These are phyloP conservation scores for Trametes cinnabarina DNA, from an alignment of 768 basidiomycete species.

Conservation along the genomic window DNA sequence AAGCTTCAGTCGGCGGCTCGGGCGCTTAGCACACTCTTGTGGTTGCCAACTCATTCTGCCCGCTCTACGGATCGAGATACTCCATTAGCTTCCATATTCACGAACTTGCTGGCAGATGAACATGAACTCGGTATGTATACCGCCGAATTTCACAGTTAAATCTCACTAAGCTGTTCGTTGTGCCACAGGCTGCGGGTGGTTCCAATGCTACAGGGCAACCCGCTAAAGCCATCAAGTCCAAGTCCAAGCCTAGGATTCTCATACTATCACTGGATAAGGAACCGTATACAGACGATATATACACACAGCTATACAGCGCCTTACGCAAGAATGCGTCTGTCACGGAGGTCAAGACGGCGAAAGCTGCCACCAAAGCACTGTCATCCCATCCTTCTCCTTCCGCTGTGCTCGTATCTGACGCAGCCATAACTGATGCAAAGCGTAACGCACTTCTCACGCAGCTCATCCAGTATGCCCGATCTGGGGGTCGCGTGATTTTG, in stretches of 20 bases:
- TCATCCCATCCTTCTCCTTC: background rate
- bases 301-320: constrained; percentile 8
- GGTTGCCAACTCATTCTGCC: too few relatives aligned
- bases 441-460: constrained; percentile 26
- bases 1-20: too few relatives aligned
- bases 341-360: background rate
- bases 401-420: constrained; percentile 39
- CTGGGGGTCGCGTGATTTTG: constrained; percentile 39
- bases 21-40: too few relatives aligned
- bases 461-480: constrained; percentile 38
- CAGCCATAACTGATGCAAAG: constrained; percentile 30
- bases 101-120: too few relatives aligned
- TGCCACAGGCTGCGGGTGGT: too few relatives aligned
- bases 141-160: too few relatives aligned
- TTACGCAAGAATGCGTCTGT: constrained; percentile 9
- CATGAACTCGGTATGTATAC: too few relatives aligned
- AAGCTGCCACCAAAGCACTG: background rate
- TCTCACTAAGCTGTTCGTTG: too few relatives aligned
- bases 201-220: background rate
- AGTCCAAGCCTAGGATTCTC: constrained; percentile 5
- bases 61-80: too few relatives aligned
- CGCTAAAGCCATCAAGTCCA: background rate
- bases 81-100: too few relatives aligned
- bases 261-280: constrained; percentile 13
- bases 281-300: background rate